phyloP scores from a whole-genome alignment of 768 basidiomycete species.

The Suillus subluteus region DNA sequence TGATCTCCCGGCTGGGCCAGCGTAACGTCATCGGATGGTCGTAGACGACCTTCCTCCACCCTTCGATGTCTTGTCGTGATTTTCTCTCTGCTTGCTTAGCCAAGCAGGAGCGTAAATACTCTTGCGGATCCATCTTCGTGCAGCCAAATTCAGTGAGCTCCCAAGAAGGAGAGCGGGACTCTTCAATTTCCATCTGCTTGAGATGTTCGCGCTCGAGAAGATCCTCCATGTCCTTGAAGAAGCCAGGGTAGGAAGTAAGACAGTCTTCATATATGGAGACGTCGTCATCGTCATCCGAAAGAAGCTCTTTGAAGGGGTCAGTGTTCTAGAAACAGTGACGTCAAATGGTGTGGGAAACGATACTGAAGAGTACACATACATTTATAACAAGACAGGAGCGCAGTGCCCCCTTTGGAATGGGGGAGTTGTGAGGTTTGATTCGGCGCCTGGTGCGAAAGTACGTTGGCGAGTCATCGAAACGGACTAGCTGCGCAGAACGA shows the following conservation, averaged over 20 bases:
- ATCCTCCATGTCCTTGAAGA: conserved; percentile 23
- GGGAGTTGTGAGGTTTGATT: conserved; percentile 20
- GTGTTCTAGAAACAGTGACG: conserved; percentile 19
- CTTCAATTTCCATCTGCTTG: conserved; percentile 13
- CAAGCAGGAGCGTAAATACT: conserved; percentile 31
- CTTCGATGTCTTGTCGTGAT: conserved; percentile 20
- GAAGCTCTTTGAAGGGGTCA: neutral
- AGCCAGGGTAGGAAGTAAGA: conserved; percentile 23
- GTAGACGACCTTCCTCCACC: conserved; percentile 23
- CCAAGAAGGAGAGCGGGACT: conserved; percentile 26
- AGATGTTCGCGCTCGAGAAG: conserved; percentile 19
- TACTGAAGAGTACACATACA: conserved; percentile 18
- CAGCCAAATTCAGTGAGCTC: conserved; percentile 33
- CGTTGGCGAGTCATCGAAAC: conserved; percentile 31
- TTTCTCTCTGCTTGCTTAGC: conserved; percentile 32
- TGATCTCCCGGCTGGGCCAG: conserved; percentile 20
- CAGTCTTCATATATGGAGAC: conserved; percentile 35
- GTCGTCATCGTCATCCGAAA: conserved; percentile 20
- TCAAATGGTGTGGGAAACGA: conserved; percentile 7
- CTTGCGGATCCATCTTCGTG: conserved; percentile 28
- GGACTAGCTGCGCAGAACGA: conserved; percentile 22
- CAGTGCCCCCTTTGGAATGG: conserved; percentile 19
- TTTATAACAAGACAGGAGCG: conserved; percentile 34
- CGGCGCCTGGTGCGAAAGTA: conserved; percentile 25
- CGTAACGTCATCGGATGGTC: conserved; percentile 24